These are phyloP conservation scores for Fusarium ramigenum DNA, from an alignment of 2,329 filamentous ascomycete species.

Conservation along the genomic window DNA sequence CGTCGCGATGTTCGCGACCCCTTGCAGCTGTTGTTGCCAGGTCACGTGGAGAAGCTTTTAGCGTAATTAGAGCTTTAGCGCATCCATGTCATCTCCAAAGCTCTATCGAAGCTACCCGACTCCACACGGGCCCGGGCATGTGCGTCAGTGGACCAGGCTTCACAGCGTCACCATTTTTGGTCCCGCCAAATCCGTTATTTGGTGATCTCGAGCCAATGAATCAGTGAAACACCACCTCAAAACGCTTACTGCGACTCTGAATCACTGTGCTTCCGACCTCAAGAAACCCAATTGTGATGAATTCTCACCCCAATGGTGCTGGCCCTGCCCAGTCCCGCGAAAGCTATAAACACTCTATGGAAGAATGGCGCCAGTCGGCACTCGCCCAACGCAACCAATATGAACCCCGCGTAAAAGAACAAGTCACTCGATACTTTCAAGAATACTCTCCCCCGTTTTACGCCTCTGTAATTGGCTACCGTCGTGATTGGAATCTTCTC, in stretches of 20 bases:
- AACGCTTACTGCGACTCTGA: neutral
- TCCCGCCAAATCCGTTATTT: slow-evolving; percentile 34
- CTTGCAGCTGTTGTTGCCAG: slow-evolving; percentile 11
- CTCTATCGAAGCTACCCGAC: slow-evolving; percentile 1
- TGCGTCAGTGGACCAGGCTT: slow-evolving; percentile 21
- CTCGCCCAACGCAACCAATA: slow-evolving; percentile 44
- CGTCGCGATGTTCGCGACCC: slow-evolving; percentile 37
- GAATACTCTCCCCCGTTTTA: slow-evolving; percentile 48
- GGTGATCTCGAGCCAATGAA: slow-evolving; percentile 5
- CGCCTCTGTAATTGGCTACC: slow-evolving; percentile 44
- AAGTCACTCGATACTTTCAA: slow-evolving; percentile 46
- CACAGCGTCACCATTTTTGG: slow-evolving; percentile 38
- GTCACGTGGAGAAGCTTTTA: slow-evolving; percentile 43
- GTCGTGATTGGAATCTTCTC: slow-evolving; percentile 41
- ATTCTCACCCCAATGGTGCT: slow-evolving; percentile 26
- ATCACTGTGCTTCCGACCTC: neutral
- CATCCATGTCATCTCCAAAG: slow-evolving; percentile 26
- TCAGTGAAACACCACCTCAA: neutral
- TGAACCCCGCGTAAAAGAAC: slow-evolving; percentile 44
- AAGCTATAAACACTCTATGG: slow-evolving; percentile 42
- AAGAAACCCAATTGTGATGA: slow-evolving; percentile 21
- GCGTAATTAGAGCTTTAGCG: slow-evolving; percentile 19
- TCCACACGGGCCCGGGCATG: slow-evolving; percentile 2
- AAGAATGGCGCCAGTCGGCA: slow-evolving; percentile 46
- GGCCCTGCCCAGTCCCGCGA: slow-evolving; percentile 31